Percentiles rank a stretch among this genome's conserved stretches.
These are phyloP conservation scores for Acarospora socialis DNA, from an alignment of 2,329 filamentous ascomycete genomes.

Conservation along the genomic window DNA sequence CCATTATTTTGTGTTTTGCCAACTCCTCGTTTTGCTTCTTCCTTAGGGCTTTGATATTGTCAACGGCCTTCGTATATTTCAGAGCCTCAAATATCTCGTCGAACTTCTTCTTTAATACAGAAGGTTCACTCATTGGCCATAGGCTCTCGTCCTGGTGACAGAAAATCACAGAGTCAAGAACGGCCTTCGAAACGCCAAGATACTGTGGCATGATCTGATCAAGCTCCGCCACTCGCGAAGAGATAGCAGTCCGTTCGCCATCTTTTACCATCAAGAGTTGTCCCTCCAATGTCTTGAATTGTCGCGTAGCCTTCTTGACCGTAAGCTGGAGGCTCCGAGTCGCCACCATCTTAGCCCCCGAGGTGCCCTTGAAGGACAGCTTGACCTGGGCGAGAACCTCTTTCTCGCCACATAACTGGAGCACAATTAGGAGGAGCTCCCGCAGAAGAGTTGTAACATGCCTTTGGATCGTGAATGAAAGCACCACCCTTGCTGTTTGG, in stretches of 20 bases:
- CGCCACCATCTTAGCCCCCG: slow-evolving; percentile 65
- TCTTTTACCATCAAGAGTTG: slow-evolving; percentile 61
- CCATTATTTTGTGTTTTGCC: slow-evolving; percentile 55
- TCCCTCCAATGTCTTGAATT: slow-evolving; percentile 73
- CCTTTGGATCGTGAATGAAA: slow-evolving; percentile 95
- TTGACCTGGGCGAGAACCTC: slow-evolving; percentile 87
- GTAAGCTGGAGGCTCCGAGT: slow-evolving; percentile 75
- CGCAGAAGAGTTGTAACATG: slow-evolving; percentile 20
- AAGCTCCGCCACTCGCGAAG: slow-evolving; percentile 66
- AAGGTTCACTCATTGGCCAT: slow-evolving; percentile 88
- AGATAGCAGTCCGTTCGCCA: slow-evolving; percentile 66
- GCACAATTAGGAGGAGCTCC: slow-evolving; percentile 6
- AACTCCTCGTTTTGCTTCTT: slow-evolving; percentile 74
- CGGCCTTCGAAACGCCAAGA: slow-evolving; percentile 76
- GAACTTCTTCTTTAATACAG: slow-evolving; percentile 78
- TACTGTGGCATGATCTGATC: slow-evolving; percentile 73
- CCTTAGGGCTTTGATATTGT: slow-evolving; percentile 74
- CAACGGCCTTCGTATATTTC: slow-evolving; percentile 95
- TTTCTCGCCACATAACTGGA: slow-evolving; percentile 62
- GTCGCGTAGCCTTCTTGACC: slow-evolving; percentile 63
- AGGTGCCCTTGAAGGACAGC: slow-evolving; percentile 68
- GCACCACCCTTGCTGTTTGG: slow-evolving; percentile 80
- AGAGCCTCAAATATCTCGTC: slow-evolving; percentile 95
- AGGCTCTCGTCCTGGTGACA: slow-evolving; percentile 96
- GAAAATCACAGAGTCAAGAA: slow-evolving; percentile 92